Base-by-base conservation (phyloP, 306 rosid species). In the Rosa persica region DNA sequence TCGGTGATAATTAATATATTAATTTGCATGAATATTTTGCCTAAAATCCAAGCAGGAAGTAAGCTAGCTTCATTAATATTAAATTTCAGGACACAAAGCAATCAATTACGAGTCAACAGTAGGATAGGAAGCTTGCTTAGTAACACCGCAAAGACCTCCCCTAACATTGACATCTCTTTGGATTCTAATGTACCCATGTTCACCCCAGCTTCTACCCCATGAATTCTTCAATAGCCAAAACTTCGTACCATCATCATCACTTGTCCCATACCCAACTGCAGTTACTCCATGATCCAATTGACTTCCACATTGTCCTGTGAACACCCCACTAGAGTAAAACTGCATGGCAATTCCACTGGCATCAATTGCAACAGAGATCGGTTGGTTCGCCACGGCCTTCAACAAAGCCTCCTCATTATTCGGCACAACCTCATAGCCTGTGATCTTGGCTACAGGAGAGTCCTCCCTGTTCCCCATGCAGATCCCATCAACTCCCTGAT, bases 191-290 rank as follows among this genome's bases (percentile, higher is more conserved):
- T 73, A 74, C 9, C 79, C 83, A 8, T 12, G 38, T 66, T 73
- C 83, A 17, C 83, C 83, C 83, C 79, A 80, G 8, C 7, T 15
- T 11, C 57, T 4, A 12, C 76, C 79, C 83, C 83, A 80, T 10
- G 79, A 80, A 38, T 74, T 80, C 43, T 80, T 80, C 27, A 80
- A 42, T 12, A 80, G 23, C 83, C 83, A 67, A 46, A 52, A 80
- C 51, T 77, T 72, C 5, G 81, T 81, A 9, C 81, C 78, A 22
- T 72, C 81, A 16, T 72, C 81, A 9, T 64, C 81, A 15, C 25
- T 57, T 4, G 27, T 52, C 12, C 85, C 85, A 43, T 77, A 77
- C 3, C 81, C 85, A 65, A 76, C 75, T 7, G 25, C 75, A 36
- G 78, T 65, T n/a, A 72, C 85, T 20, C 71, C 81, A 52, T 82